phyloP scores from a whole-genome alignment of 768 basidiomycete genomes.

The Pholiota conissans region DNA sequence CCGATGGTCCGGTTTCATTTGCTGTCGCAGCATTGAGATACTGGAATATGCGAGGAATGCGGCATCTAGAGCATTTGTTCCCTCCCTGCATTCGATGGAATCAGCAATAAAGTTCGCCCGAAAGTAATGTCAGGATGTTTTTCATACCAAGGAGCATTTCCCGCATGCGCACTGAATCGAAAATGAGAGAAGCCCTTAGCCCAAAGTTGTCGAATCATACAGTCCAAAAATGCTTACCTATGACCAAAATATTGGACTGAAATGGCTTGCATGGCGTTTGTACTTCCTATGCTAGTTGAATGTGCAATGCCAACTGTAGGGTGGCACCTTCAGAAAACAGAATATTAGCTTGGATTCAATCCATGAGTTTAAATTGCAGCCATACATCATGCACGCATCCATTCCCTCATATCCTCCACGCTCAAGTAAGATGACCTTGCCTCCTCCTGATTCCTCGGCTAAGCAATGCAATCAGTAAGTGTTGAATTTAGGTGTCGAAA shows the following conservation, averaged over 20 bases:
- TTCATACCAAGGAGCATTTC: slow-evolving; percentile 69
- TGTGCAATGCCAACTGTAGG: slow-evolving; percentile 57
- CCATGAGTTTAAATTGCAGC: neutral
- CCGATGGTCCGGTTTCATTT: slow-evolving; percentile 80
- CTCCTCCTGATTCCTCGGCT: slow-evolving; percentile 82
- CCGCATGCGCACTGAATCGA: slow-evolving; percentile 67
- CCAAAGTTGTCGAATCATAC: neutral
- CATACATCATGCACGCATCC: slow-evolving; percentile 78
- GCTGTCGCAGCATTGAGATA: slow-evolving; percentile 81
- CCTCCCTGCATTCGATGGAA: slow-evolving; percentile 51
- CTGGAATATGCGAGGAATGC: slow-evolving; percentile 82
- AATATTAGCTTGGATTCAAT: neutral
- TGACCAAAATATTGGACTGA: slow-evolving; percentile 75
- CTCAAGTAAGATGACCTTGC: slow-evolving; percentile 74
- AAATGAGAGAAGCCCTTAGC: neutral
- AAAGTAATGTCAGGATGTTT: neutral
- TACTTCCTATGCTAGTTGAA: slow-evolving; percentile 50
- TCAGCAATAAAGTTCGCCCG: neutral
- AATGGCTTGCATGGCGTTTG: slow-evolving; percentile 65
- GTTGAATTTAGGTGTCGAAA: neutral
- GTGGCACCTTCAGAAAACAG: slow-evolving; percentile 58
- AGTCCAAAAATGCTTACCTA: slow-evolving; percentile 43
- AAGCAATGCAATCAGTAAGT: neutral
- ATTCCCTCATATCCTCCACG: slow-evolving; percentile 78
- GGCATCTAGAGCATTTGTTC: slow-evolving; percentile 84